A percentile compares a stretch with the other conserved stretches of the same genome.
These are phyloP conservation scores for Sicyos baderoa DNA, from an alignment of 306 rosid genomes.

Conservation along the genomic window DNA sequence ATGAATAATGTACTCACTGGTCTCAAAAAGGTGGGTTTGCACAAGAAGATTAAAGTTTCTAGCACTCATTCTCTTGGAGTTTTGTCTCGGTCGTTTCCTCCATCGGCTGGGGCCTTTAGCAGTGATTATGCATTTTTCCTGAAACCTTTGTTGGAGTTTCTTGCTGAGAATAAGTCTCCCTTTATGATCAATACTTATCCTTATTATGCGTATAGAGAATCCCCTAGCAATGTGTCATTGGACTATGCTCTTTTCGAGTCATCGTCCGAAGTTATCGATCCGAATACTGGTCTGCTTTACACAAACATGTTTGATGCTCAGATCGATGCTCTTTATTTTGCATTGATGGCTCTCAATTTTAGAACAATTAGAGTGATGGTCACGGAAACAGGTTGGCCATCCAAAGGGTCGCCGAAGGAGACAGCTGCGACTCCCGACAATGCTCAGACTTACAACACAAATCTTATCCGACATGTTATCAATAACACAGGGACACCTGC, in stretches of 20 bases:
- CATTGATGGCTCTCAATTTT: slow-evolving; percentile 81
- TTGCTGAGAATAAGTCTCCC: slow-evolving; percentile 86
- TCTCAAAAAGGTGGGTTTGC: slow-evolving; percentile 68
- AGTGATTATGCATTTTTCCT: slow-evolving; percentile 77
- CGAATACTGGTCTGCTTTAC: slow-evolving; percentile 87
- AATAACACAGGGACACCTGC: slow-evolving; percentile 49
- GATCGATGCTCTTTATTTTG: slow-evolving; percentile 86
- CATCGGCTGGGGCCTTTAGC: slow-evolving; percentile 93
- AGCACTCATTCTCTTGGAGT: slow-evolving; percentile 95
- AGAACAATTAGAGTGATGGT: slow-evolving; percentile 80
- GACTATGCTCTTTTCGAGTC: slow-evolving; percentile 86
- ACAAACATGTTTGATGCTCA: slow-evolving; percentile 95
- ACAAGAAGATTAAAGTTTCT: slow-evolving; percentile 74
- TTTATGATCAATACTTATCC: slow-evolving; percentile 97
- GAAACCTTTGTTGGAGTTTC: slow-evolving; percentile 89
- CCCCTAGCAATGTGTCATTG: slow-evolving; percentile 58
- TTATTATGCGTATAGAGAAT: slow-evolving; percentile 87
- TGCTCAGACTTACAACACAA: slow-evolving; percentile 69
- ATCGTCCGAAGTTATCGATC: slow-evolving; percentile 88
- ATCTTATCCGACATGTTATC: slow-evolving; percentile 47
- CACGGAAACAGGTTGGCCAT: slow-evolving; percentile 98
- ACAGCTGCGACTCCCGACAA: slow-evolving; percentile 65
- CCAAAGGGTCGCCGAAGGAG: slow-evolving; percentile 93
- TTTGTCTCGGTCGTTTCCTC: slow-evolving; percentile 89
- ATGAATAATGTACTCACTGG: slow-evolving; percentile 81